phyloP scores from a whole-genome alignment of 2,329 filamentous ascomycete species.

The Fusarium abutilonis region DNA sequence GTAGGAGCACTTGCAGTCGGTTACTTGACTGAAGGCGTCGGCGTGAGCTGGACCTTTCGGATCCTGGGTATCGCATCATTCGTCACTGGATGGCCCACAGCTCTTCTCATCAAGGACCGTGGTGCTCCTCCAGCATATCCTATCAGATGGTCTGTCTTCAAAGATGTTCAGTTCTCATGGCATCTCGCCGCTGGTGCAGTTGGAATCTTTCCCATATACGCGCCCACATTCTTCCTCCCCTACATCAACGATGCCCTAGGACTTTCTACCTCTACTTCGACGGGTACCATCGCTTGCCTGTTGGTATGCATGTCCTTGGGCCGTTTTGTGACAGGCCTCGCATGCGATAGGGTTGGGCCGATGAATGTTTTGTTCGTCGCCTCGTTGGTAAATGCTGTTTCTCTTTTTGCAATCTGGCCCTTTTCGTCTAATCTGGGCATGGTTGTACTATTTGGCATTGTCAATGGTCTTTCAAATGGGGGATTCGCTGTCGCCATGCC shows the following conservation, averaged over 20 bases:
- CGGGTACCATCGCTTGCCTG: background rate
- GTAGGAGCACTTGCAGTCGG: background rate
- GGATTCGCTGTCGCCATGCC: constrained; percentile 17
- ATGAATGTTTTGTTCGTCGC: background rate
- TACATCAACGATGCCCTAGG: background rate
- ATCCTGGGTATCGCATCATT: background rate
- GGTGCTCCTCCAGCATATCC: background rate
- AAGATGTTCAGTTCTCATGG: background rate
- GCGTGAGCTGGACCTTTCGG: constrained; percentile 3
- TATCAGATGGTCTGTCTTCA: constrained; percentile 13
- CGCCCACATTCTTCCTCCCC: constrained; percentile 4
- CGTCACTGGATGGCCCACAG: background rate
- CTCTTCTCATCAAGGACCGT: constrained; percentile 1
- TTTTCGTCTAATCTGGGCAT: background rate
- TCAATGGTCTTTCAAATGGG: constrained; percentile 14
- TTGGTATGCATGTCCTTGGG: constrained; percentile 2
- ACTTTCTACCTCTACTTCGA: background rate
- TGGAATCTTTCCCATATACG: constrained; percentile 5
- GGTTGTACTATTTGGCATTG: background rate
- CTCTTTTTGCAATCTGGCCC: constrained; percentile 2
- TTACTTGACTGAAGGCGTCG: background rate
- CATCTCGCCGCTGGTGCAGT: constrained; percentile 7
- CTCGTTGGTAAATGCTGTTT: background rate
- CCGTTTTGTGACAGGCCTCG: background rate
- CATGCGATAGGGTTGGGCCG: constrained; percentile 9